Evolutionary conservation across 1,139 yeast genomes (phyloP).

Genomic region (Taphrina pruni): DNA sequence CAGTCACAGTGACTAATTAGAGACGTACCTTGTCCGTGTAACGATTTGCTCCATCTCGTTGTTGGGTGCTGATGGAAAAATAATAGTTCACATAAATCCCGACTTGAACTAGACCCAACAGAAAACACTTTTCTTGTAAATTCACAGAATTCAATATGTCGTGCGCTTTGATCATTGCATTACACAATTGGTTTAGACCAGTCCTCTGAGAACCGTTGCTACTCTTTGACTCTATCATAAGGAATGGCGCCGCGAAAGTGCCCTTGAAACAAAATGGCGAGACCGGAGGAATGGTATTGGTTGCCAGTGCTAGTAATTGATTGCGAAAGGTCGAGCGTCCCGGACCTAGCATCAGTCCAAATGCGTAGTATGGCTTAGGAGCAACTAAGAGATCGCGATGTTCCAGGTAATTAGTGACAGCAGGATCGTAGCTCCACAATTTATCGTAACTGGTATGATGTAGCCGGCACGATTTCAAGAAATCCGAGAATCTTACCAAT

Average conservation of each 20-base stretch:
- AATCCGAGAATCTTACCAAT: no score
- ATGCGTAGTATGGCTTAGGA: conserved; percentile 5
- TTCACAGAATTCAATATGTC: conserved; percentile 5
- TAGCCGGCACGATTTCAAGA: no score
- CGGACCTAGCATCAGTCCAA: background rate
- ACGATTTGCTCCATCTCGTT: background rate
- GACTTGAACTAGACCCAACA: background rate
- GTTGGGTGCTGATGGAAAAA: conserved; percentile 4
- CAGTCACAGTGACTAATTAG: no score
- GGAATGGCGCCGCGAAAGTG: background rate
- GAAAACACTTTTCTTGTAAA: background rate
- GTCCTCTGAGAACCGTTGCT: background rate
- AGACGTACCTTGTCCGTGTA: background rate
- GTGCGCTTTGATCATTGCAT: conserved; percentile 9
- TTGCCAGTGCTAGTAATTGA: background rate
- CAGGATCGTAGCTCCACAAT: background rate
- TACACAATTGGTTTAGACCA: conserved; percentile 4
- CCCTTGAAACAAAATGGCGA: background rate
- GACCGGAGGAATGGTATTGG: background rate
- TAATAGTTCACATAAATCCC: background rate
- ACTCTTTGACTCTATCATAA: background rate
- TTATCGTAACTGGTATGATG: background rate
- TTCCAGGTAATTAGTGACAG: background rate
- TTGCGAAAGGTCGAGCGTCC: background rate
- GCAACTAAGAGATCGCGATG: background rate